Evolutionary conservation across 2,329 filamentous ascomycete species (phyloP).

Genomic region (Clathrospora elynae): DNA sequence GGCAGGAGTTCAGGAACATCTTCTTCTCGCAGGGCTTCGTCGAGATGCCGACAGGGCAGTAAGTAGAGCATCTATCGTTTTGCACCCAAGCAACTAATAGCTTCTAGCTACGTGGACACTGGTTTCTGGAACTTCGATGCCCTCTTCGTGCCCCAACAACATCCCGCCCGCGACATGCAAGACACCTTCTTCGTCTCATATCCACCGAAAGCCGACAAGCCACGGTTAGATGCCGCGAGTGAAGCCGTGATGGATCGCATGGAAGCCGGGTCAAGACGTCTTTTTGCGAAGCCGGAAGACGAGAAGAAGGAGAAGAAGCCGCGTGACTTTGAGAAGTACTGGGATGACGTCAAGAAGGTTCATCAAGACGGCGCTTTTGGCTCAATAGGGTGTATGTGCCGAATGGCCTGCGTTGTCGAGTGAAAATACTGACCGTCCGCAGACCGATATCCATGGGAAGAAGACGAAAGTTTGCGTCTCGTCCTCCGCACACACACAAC

Average conservation of each 20-base stretch:
- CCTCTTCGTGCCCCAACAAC: slow-evolving; percentile 95
- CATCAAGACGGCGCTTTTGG: slow-evolving; percentile 92
- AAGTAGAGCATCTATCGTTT: slow-evolving; percentile 12
- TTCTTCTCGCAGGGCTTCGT: slow-evolving; percentile 99
- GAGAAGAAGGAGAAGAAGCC: slow-evolving; percentile 56
- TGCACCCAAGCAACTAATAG: slow-evolving; percentile 10
- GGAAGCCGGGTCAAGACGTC: slow-evolving; percentile 56
- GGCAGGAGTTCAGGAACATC: slow-evolving; percentile 93
- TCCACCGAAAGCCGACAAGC: slow-evolving; percentile 73
- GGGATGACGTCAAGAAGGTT: slow-evolving; percentile 82
- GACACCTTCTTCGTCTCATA: slow-evolving; percentile 99
- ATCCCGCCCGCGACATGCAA: slow-evolving; percentile 94
- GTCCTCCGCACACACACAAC: slow-evolving; percentile 97
- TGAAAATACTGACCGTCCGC: neutral
- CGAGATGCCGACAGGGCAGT: slow-evolving; percentile 92
- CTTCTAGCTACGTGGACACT: slow-evolving; percentile 79
- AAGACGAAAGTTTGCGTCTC: slow-evolving; percentile 81
- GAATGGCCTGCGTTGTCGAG: neutral
- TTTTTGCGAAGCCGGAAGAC: slow-evolving; percentile 61
- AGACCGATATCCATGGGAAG: slow-evolving; percentile 88
- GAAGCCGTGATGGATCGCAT: slow-evolving; percentile 56
- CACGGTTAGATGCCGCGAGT: slow-evolving; percentile 60
- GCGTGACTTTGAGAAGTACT: slow-evolving; percentile 81
- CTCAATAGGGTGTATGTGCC: slow-evolving; percentile 72
- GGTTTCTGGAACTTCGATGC: slow-evolving; percentile 99